These are phyloP conservation scores for Aspergillus hancockii DNA, from an alignment of 495 filamentous ascomycete species.

Conservation along the genomic window DNA sequence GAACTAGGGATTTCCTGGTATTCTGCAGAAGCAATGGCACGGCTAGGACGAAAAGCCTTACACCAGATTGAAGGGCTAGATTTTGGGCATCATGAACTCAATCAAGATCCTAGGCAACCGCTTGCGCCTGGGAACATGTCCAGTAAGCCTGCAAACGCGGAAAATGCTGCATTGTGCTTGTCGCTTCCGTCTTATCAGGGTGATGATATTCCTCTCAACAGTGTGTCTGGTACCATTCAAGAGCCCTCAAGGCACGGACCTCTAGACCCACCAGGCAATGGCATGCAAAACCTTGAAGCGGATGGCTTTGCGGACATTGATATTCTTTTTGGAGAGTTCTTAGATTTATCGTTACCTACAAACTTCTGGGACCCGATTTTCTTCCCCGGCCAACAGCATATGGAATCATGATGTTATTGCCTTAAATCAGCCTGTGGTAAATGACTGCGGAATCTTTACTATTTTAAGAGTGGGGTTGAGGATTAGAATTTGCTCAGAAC, in stretches of 20 bases:
- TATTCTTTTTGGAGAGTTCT: constrained; percentile 41
- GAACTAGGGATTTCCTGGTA: constrained; percentile 59
- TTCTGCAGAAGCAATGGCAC: constrained; percentile 62
- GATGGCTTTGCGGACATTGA: constrained; percentile 41
- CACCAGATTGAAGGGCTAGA: constrained; percentile 30
- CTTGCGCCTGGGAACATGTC: not conserved
- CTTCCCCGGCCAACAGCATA: constrained; percentile 18
- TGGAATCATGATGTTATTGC: constrained; percentile 8
- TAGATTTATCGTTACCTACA: constrained; percentile 43
- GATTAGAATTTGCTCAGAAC: not conserved
- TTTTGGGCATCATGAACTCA: not conserved
- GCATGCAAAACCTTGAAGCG: constrained; percentile 9
- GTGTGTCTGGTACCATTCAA: not conserved
- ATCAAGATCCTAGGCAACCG: not conserved
- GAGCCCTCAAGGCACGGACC: not conserved
- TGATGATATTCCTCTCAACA: not conserved
- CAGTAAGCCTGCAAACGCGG: not conserved
- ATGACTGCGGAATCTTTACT: not conserved
- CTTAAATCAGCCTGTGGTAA: constrained; percentile 4
- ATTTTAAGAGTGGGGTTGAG: no score
- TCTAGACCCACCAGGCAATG: constrained; percentile 10
- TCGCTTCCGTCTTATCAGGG: not conserved
- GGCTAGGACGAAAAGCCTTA: constrained; percentile 49
- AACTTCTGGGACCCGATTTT: constrained; percentile 49
- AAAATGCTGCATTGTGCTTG: not conserved